A percentile compares a stretch with the other conserved stretches of the same genome.
phyloP scores from a whole-genome alignment of 2,329 filamentous ascomycete genomes.

The Elsinoe necatrix region DNA sequence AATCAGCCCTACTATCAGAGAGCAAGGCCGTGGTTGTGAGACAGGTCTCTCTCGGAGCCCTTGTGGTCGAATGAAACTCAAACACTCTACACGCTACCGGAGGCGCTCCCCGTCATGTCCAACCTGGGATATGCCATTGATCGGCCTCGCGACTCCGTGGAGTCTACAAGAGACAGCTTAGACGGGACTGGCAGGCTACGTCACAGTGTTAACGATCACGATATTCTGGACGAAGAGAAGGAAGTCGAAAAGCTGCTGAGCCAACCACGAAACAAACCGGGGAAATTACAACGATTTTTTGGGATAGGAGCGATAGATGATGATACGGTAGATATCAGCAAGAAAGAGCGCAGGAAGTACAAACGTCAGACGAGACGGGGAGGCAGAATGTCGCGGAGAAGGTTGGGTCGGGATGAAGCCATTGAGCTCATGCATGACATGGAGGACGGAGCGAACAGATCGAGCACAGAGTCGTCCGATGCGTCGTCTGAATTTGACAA shows the following conservation, averaged over 20 bases:
- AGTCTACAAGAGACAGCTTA: constrained; percentile 6
- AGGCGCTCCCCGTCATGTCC: constrained; percentile 4
- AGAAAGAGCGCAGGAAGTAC: constrained; percentile 30
- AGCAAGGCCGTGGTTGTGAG: too few species aligned
- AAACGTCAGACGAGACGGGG: constrained; percentile 24
- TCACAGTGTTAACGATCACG: constrained; percentile 26
- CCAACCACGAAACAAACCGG: constrained; percentile 22
- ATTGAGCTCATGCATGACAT: constrained; percentile 80
- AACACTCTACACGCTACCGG: background rate
- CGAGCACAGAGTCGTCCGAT: constrained; percentile 48
- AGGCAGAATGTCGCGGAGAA: constrained; percentile 29
- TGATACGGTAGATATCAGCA: constrained; percentile 18
- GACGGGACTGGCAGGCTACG: background rate
- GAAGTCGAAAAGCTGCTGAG: constrained; percentile 37
- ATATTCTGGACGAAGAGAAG: constrained; percentile 39
- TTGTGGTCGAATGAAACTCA: background rate
- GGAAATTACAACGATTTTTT: constrained; percentile 23
- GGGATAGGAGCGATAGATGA: constrained; percentile 21
- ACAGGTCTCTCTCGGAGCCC: background rate
- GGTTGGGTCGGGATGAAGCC: constrained; percentile 54
- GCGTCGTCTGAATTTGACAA: constrained; percentile 40
- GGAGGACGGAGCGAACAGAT: constrained; percentile 69
- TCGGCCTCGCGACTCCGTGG: constrained; percentile 6
- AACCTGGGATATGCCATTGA: constrained; percentile 10
- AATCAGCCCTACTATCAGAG: too few species aligned